These are phyloP conservation scores for Neonectria hederae DNA, from an alignment of 2,329 filamentous ascomycete species.

Conservation along the genomic window DNA sequence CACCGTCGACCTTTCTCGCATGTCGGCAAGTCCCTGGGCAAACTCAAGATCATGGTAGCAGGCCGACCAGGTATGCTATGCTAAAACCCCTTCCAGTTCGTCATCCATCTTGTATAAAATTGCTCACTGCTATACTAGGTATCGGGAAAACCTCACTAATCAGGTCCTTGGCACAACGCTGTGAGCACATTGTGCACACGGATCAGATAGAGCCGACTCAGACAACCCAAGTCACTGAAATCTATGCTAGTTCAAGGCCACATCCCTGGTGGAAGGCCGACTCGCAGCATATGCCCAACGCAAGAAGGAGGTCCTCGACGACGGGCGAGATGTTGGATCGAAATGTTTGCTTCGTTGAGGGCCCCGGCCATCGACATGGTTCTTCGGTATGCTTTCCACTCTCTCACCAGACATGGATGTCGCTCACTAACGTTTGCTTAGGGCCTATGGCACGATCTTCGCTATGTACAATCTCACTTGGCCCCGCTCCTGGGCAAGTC, in stretches of 20 bases:
- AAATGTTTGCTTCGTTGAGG: slow-evolving; percentile 95
- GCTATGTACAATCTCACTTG: slow-evolving; percentile 72
- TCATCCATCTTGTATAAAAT: slow-evolving; percentile 2
- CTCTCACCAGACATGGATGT: slow-evolving; percentile 7
- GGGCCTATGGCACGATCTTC: slow-evolving; percentile 68
- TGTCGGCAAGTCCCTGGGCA: slow-evolving; percentile 83
- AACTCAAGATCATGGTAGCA: slow-evolving; percentile 87
- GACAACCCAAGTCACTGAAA: slow-evolving; percentile 63
- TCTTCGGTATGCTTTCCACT: slow-evolving; percentile 57
- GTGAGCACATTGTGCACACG: slow-evolving; percentile 93
- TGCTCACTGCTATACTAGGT: slow-evolving; percentile 56
- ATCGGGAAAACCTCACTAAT: slow-evolving; percentile 91
- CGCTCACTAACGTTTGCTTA: slow-evolving; percentile 55
- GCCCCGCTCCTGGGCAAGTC: slow-evolving; percentile 52
- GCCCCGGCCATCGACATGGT: slow-evolving; percentile 68
- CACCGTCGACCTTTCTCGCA: slow-evolving; percentile 88
- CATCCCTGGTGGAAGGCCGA: slow-evolving; percentile 93
- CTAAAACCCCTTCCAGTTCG: not conserved
- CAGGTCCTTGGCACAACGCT: slow-evolving; percentile 84
- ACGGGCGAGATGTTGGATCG: slow-evolving; percentile 84
- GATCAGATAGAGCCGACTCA: slow-evolving; percentile 66
- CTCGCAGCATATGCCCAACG: slow-evolving; percentile 67
- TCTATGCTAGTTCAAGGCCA: slow-evolving; percentile 82
- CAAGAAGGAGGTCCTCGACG: slow-evolving; percentile 69
- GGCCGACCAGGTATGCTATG: slow-evolving; percentile 72